Evolutionary conservation across 345 rosid species (phyloP), one percentile per base, ranked within the genome.

Genomic region (Gossypioides kirkii): DNA sequence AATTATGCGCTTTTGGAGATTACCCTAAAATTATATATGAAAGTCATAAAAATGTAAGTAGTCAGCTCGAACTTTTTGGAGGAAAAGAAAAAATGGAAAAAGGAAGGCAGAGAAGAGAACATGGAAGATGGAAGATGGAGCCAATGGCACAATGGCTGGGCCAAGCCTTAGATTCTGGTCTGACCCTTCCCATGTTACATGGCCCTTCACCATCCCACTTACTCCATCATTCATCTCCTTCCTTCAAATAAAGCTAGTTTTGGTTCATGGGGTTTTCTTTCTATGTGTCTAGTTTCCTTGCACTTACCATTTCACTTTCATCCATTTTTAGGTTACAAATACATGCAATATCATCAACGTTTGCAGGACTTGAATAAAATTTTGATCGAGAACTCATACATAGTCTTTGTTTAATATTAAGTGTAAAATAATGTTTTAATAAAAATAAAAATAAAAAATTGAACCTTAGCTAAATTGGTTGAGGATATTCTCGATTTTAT

Each of bases 121-220:
- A 9, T 67, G 71, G 71, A 67, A 11, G 32, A 9, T 67, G 71
- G 71, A 67, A 11, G 32, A 58, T 45, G 54, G 58, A 43, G 52
- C 36, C 58, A 10, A 25, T 42, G 52, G 5, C 26, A 38, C 8
- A 11, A 1, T n/a, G 67, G 47, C 67, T 38, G 67, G 25, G 22
- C 47, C 41, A 28, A 25, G 23, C 16, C 61, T 56, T 49, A 68
- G 43, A 26, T 26, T 49, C 58, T 25, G 23, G 58, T 49, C 58
- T 47, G n/a, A 52, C 71, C 58, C 58, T 49, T 25, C 43, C 58
- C 71, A 68, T 17, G 71, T 68, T 49, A 25, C 23, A 26, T 68
- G 71, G 14, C 20, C 42, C 71, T 16, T 20, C n/a, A 43, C 8
- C 41, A 13, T 59, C 17, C 28, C 41, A 46, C 41, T 66, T 25